These are phyloP conservation scores for Pythium coloratum DNA, from an alignment of 352 stramenopile species.

Conservation along the genomic window DNA sequence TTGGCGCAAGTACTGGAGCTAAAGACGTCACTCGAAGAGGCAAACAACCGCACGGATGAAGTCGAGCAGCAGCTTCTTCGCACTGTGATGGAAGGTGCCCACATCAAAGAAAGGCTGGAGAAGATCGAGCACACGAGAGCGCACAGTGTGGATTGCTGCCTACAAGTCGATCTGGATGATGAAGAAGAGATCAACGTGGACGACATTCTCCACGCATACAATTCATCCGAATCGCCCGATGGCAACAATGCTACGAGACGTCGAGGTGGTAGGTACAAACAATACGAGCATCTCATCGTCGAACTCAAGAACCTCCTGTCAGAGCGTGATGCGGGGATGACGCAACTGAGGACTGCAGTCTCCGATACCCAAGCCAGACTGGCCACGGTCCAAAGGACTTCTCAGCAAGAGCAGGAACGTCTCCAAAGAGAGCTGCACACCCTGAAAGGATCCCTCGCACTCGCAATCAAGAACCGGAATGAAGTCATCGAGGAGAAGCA, in stretches of 20 bases:
- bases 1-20: conserved; percentile 61
- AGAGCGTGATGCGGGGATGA: conserved; percentile 44
- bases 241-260: background rate
- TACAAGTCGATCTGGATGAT: conserved; percentile 55
- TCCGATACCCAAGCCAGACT: conserved; percentile 39
- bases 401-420: conserved; percentile 46
- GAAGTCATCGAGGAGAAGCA: conserved; percentile 62
- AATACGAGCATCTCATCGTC: conserved; percentile 71
- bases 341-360: conserved; percentile 34
- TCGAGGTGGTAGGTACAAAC: conserved; percentile 31
- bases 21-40: conserved; percentile 43
- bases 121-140: conserved; percentile 34
- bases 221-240: background rate
- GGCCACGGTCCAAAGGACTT: conserved; percentile 33
- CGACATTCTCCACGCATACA: conserved; percentile 39
- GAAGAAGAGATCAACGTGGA: conserved; percentile 53
- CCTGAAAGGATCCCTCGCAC: conserved; percentile 44
- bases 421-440: conserved; percentile 41
- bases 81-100: conserved; percentile 26
- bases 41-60: conserved; percentile 28
- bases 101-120: conserved; percentile 42
- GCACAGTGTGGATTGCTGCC: conserved; percentile 33
- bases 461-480: conserved; percentile 47
- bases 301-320: conserved; percentile 58
- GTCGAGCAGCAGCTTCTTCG: conserved; percentile 45